Conservation (phyloP, 805 yeast species). For the Jamesozyma lodderae region DNA sequence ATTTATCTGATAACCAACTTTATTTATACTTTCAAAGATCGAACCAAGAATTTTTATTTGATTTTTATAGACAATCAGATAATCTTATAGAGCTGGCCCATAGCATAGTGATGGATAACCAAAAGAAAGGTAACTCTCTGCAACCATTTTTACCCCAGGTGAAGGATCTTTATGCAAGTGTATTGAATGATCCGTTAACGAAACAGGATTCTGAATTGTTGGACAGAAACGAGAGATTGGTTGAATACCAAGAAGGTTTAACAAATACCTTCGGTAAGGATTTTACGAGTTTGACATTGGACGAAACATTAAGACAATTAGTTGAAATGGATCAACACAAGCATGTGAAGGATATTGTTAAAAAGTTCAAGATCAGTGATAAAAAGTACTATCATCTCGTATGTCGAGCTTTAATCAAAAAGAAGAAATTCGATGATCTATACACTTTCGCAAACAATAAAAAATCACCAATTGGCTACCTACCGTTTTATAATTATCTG, state of each 20-base stretch:
- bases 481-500: constrained; percentile 50
- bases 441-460: constrained; percentile 41
- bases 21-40: constrained; percentile 28
- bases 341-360: constrained; percentile 40
- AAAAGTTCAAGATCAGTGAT: constrained; percentile 49
- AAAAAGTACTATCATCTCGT: constrained; percentile 47
- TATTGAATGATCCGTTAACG: constrained; percentile 8
- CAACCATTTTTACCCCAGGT: constrained; percentile 30
- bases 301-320: constrained; percentile 41
- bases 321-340: constrained; percentile 41
- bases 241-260: constrained; percentile 38
- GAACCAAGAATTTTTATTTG: constrained; percentile 37
- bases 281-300: constrained; percentile 36
- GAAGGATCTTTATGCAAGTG: constrained; percentile 22
- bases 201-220: constrained; percentile 21
- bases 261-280: constrained; percentile 34
- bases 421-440: constrained; percentile 48
- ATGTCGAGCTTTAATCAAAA: constrained; percentile 38
- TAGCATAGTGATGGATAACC: constrained; percentile 30
- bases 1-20: constrained; percentile 30
- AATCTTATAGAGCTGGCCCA: constrained; percentile 39
- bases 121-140: constrained; percentile 27
- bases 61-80: constrained; percentile 60
- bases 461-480: constrained; percentile 66
- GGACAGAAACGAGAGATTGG: constrained; percentile 37